A percentile compares a stretch with the other conserved stretches of the same genome.
phyloP scores from a whole-genome alignment of 2,329 filamentous ascomycete species.

The Cadophora sp. region DNA sequence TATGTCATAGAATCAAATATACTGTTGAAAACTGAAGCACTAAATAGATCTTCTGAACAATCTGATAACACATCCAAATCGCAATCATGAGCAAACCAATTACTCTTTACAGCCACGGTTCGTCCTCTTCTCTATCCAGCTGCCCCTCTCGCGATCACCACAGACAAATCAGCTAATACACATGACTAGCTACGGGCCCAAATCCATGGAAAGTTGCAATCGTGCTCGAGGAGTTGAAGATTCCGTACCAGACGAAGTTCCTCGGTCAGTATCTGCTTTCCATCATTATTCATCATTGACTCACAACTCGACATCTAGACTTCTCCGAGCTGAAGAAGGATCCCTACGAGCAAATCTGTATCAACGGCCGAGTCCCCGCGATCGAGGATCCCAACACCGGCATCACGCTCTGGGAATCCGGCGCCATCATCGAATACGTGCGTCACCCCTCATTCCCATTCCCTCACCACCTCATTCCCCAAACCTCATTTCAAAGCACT shows the following conservation, averaged over 20 bases:
- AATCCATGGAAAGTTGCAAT: slow-evolving; percentile 50
- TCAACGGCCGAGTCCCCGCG: slow-evolving; percentile 43
- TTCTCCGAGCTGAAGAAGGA: slow-evolving; percentile 50
- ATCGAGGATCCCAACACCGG: slow-evolving; percentile 50
- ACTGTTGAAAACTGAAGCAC: no score
- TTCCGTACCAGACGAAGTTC: slow-evolving; percentile 48
- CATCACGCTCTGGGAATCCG: slow-evolving; percentile 53
- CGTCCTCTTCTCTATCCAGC: background rate
- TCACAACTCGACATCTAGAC: slow-evolving; percentile 15
- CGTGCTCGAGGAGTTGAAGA: slow-evolving; percentile 51
- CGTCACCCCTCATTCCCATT: slow-evolving; percentile 21
- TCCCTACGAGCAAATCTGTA: slow-evolving; percentile 44
- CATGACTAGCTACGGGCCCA: slow-evolving; percentile 22
- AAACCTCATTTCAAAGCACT: slow-evolving; percentile 44
- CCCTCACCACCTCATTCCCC: background rate
- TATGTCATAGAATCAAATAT: no score
- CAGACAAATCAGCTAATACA: background rate
- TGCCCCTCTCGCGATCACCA: background rate
- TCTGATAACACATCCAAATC: background rate
- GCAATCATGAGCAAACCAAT: slow-evolving; percentile 25
- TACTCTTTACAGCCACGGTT: slow-evolving; percentile 21
- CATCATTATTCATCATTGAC: background rate
- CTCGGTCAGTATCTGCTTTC: slow-evolving; percentile 26
- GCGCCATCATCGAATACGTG: slow-evolving; percentile 53
- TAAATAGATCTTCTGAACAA: background rate